These are phyloP conservation scores for Flueggea neowawraea DNA, from an alignment of 441 rosid species.

Conservation along the genomic window DNA sequence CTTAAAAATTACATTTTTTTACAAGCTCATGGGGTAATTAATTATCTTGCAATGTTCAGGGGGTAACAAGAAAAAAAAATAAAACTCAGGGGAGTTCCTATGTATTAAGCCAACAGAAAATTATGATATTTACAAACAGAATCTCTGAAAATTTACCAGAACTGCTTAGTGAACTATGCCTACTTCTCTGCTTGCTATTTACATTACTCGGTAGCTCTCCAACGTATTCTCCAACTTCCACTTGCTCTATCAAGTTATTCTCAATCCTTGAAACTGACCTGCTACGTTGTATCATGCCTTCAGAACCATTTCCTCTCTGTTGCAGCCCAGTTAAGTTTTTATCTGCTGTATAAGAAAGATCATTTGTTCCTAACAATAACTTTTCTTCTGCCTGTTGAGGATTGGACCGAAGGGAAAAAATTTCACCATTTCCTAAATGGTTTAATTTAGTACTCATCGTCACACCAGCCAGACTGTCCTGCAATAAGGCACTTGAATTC, in stretches of 20 bases:
- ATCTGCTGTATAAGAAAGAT: conserved; percentile 14
- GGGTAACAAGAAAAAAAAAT: too few species aligned
- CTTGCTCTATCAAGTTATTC: conserved; percentile 21
- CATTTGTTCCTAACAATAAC: conserved; percentile 16
- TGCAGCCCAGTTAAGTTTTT: conserved; percentile 20
- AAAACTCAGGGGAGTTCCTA: too few species aligned
- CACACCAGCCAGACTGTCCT: conserved; percentile 9
- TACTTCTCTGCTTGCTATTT: conserved; percentile 17
- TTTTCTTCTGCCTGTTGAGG: conserved; percentile 17
- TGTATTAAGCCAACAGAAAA: not conserved
- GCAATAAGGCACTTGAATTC: conserved; percentile 8
- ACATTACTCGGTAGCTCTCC: conserved; percentile 18
- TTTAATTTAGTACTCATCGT: conserved; percentile 4
- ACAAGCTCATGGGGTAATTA: too few species aligned
- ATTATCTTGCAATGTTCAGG: too few species aligned
- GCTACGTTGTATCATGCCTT: conserved; percentile 14
- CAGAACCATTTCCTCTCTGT: conserved; percentile 16
- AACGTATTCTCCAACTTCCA: conserved; percentile 5
- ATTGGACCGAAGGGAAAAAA: conserved; percentile 15
- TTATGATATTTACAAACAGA: not conserved
- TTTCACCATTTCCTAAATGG: conserved; percentile 16
- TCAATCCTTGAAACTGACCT: conserved; percentile 20
- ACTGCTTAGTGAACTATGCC: conserved; percentile 17
- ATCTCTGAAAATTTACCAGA: conserved; percentile 14
- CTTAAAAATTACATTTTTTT: too few species aligned